Conservation (phyloP, 2,329 filamentous ascomycete genomes). For the Nemania abortiva region DNA sequence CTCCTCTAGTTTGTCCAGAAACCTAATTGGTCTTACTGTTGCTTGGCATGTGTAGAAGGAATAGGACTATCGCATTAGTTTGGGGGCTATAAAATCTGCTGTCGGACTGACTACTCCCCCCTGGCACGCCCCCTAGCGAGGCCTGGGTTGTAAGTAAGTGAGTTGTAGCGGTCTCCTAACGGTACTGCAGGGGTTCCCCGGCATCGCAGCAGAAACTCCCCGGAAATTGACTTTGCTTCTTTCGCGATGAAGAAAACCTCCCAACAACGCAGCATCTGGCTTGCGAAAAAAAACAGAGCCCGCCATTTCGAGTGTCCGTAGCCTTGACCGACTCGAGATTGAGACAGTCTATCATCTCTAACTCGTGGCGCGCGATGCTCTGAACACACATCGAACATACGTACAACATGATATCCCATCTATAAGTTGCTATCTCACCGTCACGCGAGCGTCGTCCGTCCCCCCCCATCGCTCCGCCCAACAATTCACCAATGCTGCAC, state of each 20-base stretch:
- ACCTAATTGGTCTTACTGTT: background rate
- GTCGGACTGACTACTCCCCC: background rate
- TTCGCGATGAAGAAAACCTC: constrained; percentile 7
- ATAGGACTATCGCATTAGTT: background rate
- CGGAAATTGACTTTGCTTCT: background rate
- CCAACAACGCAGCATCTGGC: background rate
- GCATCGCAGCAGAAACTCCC: background rate
- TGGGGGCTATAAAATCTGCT: background rate
- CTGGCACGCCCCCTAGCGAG: background rate
- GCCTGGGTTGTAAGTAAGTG: too few relatives aligned
- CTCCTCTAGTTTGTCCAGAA: background rate
- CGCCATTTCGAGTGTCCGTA: background rate
- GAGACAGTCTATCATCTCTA: background rate
- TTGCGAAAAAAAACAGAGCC: background rate
- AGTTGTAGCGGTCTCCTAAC: background rate
- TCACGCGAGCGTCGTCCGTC: background rate
- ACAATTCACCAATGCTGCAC: constrained; percentile 38
- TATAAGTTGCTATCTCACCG: background rate
- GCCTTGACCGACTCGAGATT: background rate
- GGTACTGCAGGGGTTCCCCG: constrained; percentile 22
- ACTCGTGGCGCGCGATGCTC: constrained; percentile 8
- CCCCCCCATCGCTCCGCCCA: background rate
- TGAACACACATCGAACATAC: background rate
- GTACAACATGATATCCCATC: constrained; percentile 20
- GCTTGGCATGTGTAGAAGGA: background rate